phyloP scores from a whole-genome alignment of 441 rosid species.

The Syzygium malaccense region DNA sequence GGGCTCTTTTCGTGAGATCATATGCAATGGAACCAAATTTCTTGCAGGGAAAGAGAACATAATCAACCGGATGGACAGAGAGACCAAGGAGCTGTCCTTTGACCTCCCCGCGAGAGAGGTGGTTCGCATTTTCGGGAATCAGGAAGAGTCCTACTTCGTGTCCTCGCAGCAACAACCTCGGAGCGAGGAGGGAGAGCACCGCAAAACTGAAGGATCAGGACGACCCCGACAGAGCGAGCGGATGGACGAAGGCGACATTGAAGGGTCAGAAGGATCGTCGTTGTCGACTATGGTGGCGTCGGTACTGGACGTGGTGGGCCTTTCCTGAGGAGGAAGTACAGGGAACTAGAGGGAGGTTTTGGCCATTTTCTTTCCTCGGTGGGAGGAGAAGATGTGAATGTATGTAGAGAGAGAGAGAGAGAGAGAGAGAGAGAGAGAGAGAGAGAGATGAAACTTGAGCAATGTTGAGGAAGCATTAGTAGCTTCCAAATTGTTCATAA shows the following conservation, averaged over 20 bases:
- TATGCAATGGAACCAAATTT: background rate
- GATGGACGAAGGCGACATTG: background rate
- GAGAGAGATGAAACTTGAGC: background rate
- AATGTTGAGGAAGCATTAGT: background rate
- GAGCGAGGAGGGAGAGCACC: background rate
- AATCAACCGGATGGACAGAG: conserved; percentile 24
- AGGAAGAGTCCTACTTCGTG: conserved; percentile 32
- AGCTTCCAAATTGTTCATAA: background rate
- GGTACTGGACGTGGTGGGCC: conserved; percentile 2
- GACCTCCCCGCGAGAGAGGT: conserved; percentile 23
- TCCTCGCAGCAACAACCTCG: conserved; percentile 1
- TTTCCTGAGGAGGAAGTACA: background rate
- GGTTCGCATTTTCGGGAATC: conserved; percentile 36
- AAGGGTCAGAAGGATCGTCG: background rate
- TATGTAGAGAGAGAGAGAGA: background rate
- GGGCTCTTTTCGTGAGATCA: background rate
- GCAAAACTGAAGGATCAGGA: background rate
- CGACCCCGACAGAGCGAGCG: rapidly evolving
- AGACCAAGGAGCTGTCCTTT: conserved; percentile 33
- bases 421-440: background rate
- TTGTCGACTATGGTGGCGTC: background rate
- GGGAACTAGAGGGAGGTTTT: background rate
- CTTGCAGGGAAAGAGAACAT: conserved; percentile 35
- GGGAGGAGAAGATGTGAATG: background rate
- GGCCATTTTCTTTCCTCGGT: background rate